Evolutionary conservation across 1,284 basidiomycete genomes (phyloP).

Genomic region (Ustilago cynodontis): DNA sequence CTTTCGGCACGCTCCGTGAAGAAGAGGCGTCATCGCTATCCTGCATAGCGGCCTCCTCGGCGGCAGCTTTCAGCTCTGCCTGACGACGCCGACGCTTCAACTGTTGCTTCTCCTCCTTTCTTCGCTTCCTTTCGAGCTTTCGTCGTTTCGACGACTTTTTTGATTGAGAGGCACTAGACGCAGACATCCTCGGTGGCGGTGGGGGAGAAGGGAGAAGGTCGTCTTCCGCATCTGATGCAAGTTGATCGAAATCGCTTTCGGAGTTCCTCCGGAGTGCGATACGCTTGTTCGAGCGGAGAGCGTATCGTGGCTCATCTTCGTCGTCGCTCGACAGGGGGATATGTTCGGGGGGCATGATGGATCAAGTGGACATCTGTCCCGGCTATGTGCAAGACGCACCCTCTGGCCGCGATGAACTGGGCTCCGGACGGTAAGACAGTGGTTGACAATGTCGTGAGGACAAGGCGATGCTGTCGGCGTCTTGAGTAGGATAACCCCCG

Average conservation of each 20-base stretch:
- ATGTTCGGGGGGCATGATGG: conserved; percentile 24
- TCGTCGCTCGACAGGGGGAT: conserved; percentile 18
- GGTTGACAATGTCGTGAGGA: too few species aligned
- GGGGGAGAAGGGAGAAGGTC: background rate
- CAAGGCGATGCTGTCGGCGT: background rate
- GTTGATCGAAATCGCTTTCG: conserved; percentile 16
- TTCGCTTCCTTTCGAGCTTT: conserved; percentile 1
- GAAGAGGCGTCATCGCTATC: conserved; percentile 3
- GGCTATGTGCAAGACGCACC: background rate
- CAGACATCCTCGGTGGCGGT: conserved; percentile 1
- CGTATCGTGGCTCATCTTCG: conserved; percentile 21
- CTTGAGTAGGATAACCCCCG: background rate
- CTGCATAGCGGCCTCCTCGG: conserved; percentile 4
- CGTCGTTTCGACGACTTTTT: background rate
- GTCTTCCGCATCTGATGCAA: conserved; percentile 23
- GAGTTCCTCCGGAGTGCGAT: background rate
- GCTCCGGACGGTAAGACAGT: background rate
- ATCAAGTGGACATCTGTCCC: background rate
- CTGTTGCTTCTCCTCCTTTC: conserved; percentile 18
- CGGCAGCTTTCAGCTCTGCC: conserved; percentile 15
- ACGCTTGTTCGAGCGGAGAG: conserved; percentile 8
- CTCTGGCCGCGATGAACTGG: background rate
- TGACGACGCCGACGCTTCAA: conserved; percentile 1
- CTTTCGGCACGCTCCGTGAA: background rate
- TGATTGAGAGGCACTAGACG: background rate